Base-by-base conservation (phyloP, 2,329 filamentous ascomycete genomes). In the Scedosporium boydii region DNA sequence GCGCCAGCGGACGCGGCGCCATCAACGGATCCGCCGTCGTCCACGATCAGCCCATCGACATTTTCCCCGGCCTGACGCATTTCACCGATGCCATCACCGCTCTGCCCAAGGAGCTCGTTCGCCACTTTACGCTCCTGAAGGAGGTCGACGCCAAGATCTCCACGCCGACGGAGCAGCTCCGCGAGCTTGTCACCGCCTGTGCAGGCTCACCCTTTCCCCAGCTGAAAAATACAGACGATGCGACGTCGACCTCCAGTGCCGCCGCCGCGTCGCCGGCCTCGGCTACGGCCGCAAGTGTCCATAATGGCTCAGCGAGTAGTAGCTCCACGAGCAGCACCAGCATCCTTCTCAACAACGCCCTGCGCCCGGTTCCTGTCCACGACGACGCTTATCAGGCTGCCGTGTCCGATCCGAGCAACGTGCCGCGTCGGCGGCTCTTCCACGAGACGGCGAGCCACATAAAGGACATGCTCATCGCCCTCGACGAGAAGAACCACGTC, bases 91-190 rank as follows among this genome's bases (percentile, higher is more conserved):
- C 92, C 66, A 91, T 98, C 71, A 88, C 91, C 60, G 93, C 93
- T 46, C 84, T 99, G 27, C 95, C 95, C 4, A 93, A 93, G 74
- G 95, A 99, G 77, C 90, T 97, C 59, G 91, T 96, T 68, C 88
- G 92, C 71, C 93, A 99, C 75, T 96, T 96, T 69, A 97, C 93
- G 41, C 83, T 98, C 63, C 82, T 99, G 68, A 97, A 97, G 74
- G 95, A 99, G 77, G 95, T 98, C 58, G 95, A 99, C 78, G 93
- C 93, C 66, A 99, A 99, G 77, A 90, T 96, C 66, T 95, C 93
- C 75, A 87, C 87, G 27, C 89, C 95, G 6, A 91, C 96, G 73
- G 89, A 95, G 69, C 84, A 88, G 70, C 82, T 99, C 63, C 87
- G 89, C 70, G 83, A 88, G 70, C 82, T 96, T 65, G 84, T 96